phyloP scores from a whole-genome alignment of 176 grass and related monocot genomes.

The Rhynchospora pubera region DNA sequence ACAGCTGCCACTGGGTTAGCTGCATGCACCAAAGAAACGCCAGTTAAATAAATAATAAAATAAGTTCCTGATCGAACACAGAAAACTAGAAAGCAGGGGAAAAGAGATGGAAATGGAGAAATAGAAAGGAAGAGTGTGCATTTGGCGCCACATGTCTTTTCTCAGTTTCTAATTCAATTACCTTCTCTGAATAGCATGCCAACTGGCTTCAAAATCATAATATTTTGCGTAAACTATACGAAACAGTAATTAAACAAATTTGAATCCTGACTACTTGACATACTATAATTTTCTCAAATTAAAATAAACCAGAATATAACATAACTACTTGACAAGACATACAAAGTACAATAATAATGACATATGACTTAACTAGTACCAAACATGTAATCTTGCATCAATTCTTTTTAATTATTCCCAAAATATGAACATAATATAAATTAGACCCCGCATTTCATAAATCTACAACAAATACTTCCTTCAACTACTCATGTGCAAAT shows the following conservation, averaged over 20 bases:
- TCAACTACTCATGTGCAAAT: not conserved
- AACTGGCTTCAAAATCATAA: not conserved
- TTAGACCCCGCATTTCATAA: not conserved
- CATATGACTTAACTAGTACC: not conserved
- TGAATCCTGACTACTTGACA: not conserved
- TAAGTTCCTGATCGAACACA: not conserved
- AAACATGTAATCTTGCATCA: not conserved
- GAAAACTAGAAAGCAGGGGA: not conserved
- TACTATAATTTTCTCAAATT: not conserved
- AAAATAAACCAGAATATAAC: not conserved
- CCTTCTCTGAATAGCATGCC: not conserved
- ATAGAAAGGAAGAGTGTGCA: not conserved
- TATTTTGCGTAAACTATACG: not conserved
- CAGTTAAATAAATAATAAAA: not conserved
- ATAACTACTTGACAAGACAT: not conserved
- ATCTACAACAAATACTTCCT: not conserved
- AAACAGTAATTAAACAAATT: not conserved
- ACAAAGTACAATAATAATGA: not conserved
- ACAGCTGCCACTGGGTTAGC: slow-evolving; percentile 31
- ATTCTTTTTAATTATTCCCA: not conserved
- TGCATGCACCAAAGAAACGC: slow-evolving; percentile 31
- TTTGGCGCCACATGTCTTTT: not conserved
- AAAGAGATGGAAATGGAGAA: not conserved
- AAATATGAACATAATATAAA: not conserved
- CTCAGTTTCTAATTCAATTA: not conserved